These are phyloP conservation scores for Corinectria fuckeliana DNA, from an alignment of 2,329 filamentous ascomycete genomes.

Conservation along the genomic window DNA sequence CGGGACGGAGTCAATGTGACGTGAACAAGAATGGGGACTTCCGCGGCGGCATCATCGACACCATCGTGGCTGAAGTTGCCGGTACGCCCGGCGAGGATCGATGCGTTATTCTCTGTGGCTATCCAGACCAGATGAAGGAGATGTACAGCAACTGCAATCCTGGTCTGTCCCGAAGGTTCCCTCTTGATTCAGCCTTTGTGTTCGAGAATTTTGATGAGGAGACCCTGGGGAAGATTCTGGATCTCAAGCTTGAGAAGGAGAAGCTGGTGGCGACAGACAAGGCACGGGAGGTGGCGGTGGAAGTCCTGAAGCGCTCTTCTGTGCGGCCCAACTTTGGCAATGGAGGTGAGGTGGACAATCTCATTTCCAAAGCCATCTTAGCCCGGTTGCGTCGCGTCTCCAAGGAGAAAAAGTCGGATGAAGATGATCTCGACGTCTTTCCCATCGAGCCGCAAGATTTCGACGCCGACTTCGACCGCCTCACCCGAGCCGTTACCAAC, in stretches of 20 bases:
- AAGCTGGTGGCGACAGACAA: constrained; percentile 60
- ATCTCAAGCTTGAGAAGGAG: constrained; percentile 66
- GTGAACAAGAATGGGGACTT: constrained; percentile 50
- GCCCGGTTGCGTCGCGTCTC: constrained; percentile 33
- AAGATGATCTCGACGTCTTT: constrained; percentile 32
- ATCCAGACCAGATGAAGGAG: constrained; percentile 70
- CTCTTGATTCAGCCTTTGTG: constrained; percentile 65
- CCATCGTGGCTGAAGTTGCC: constrained; percentile 76
- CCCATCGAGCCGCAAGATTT: constrained; percentile 54
- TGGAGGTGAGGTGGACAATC: constrained; percentile 73
- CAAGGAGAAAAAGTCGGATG: constrained; percentile 27
- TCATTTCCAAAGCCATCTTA: constrained; percentile 37
- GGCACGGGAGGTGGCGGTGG: constrained; percentile 62
- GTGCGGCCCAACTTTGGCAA: constrained; percentile 77
- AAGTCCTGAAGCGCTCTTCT: constrained; percentile 65
- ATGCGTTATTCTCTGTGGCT: constrained; percentile 75
- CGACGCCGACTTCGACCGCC: constrained; percentile 63
- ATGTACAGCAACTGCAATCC: constrained; percentile 79
- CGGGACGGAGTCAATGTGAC: constrained; percentile 42
- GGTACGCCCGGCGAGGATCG: constrained; percentile 73
- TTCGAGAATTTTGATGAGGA: constrained; percentile 72
- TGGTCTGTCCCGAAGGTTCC: constrained; percentile 71
- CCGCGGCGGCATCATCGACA: constrained; percentile 74
- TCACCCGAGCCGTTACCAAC: constrained; percentile 49
- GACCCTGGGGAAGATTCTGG: constrained; percentile 67